Evolutionary conservation across 2,329 filamentous ascomycete genomes (phyloP).

Genomic region (Alternaria sp.): DNA sequence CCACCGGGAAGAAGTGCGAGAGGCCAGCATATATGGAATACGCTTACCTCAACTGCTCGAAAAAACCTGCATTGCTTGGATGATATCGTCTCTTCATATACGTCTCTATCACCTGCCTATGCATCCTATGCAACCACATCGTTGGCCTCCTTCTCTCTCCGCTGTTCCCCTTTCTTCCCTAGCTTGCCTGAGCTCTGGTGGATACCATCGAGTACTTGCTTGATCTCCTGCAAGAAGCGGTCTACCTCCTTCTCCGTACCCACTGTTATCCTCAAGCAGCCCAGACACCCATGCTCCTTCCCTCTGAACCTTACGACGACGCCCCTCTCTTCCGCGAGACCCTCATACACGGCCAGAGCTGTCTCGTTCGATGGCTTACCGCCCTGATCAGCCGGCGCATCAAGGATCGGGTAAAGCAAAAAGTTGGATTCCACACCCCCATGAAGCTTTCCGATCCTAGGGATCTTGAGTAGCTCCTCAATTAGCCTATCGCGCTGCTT

Average conservation of each 20-base stretch:
- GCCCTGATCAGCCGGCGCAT: constrained; percentile 61
- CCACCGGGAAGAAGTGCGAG: no score
- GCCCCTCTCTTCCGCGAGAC: constrained; percentile 81
- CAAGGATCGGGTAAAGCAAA: constrained; percentile 85
- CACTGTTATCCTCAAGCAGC: constrained; percentile 89
- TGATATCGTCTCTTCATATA: not conserved
- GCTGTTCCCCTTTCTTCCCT: constrained; percentile 52
- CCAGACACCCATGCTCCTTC: constrained; percentile 87
- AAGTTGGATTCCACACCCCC: constrained; percentile 89
- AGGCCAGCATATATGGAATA: no score
- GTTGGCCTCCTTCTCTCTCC: constrained; percentile 61
- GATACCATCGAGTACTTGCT: constrained; percentile 60
- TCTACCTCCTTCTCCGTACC: constrained; percentile 88
- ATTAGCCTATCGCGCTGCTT: constrained; percentile 80
- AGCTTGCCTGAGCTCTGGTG: constrained; percentile 51
- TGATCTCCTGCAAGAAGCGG: constrained; percentile 75
- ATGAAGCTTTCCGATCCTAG: constrained; percentile 79
- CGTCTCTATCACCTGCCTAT: not conserved
- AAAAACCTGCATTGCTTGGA: not conserved
- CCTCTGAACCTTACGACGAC: constrained; percentile 95
- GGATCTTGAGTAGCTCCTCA: constrained; percentile 73
- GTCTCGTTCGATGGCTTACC: constrained; percentile 80
- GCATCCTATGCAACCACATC: constrained; percentile 57
- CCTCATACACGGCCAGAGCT: constrained; percentile 83
- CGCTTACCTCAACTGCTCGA: not conserved